These are phyloP conservation scores for Buddleja alternifolia DNA, from an alignment of 257 asterid species.

Conservation along the genomic window DNA sequence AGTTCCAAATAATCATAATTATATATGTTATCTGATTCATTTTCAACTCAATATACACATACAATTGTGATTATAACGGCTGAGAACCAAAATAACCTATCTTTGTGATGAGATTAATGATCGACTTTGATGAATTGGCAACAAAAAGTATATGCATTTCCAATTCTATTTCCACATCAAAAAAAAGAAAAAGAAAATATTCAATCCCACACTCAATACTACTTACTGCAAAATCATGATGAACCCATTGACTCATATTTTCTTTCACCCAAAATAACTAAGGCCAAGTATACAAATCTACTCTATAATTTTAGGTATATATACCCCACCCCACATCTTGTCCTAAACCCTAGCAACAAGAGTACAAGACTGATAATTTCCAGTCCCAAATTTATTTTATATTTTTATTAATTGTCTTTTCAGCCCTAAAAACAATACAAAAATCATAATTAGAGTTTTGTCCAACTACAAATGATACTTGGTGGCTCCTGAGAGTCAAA, in stretches of 20 bases:
- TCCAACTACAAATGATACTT: too few species aligned
- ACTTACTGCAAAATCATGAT: slow-evolving; percentile 15
- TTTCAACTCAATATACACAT: too few species aligned
- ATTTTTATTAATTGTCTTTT: slow-evolving; percentile 37
- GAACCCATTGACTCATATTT: background rate
- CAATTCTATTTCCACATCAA: background rate
- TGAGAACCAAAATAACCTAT: too few species aligned
- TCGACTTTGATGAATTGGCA: slow-evolving; percentile 11
- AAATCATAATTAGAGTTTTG: slow-evolving; percentile 17
- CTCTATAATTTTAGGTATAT: slow-evolving; percentile 16
- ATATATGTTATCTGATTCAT: too few species aligned
- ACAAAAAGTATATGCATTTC: background rate
- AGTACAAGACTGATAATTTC: slow-evolving; percentile 27
- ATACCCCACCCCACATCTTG: slow-evolving; percentile 34
- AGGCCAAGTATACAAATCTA: slow-evolving; percentile 15
- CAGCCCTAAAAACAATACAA: background rate
- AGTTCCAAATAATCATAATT: too few species aligned
- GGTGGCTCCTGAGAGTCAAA: too few species aligned
- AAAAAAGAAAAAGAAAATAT: background rate
- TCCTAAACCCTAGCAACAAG: slow-evolving; percentile 26
- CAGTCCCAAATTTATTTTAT: slow-evolving; percentile 23
- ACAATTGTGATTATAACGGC: too few species aligned
- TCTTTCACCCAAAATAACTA: background rate
- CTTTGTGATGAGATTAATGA: too few species aligned
- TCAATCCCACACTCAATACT: slow-evolving; percentile 18